Evolutionary conservation across 2,329 filamentous ascomycete species (phyloP), one percentile per base, ranked within the genome.

Genomic region (Thielaviopsis punctulata): DNA sequence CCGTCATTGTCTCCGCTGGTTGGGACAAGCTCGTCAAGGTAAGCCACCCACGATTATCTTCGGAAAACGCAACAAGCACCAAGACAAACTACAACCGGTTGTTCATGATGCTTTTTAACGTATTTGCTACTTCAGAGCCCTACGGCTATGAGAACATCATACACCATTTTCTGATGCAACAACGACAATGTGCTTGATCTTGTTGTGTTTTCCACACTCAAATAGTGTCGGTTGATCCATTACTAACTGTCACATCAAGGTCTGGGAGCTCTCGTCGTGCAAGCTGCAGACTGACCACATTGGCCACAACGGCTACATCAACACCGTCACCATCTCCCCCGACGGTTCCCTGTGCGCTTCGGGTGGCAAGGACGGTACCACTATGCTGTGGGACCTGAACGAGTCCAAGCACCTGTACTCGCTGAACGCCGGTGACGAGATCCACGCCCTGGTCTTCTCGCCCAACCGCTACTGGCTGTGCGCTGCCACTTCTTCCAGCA

Each of bases 51-150:
- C 18, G 27, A 36, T 36, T 15, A 9, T 33, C 10, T 33, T 13
- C 15, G 30, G 30, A 36, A 36, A 36, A 15, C n/a, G 30, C 30
- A 36, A 36, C 30, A 36, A 36, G 30, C n/a, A 36, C n/a, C 30
- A 36, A n/a, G n/a, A 36, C 30, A 36, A 36, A n/a, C 43, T n/a
- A 25, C 36, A 25, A 41, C 54, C 60, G 57, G 55, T 60, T 68
- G 74, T 74, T 80, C 69, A 92, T 88, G 90, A 96, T 96, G 90
- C 78, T 84, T 70, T 72, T 70, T 68, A 75, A 88, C 87, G 89
- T 96, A 96, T 96, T 96, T 96, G 92, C 92, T 96, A 96, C 92
- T 98, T 96, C 90, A 95, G 92, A 98, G 88, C 87, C 80, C 67
- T 69, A 67, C 65, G 51, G 89, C 87, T 71, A 95, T 96, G 92